These are phyloP conservation scores for Sphagnum contortum DNA, from an alignment of 225 moss, liverwort and hornwort genomes.

Conservation along the genomic window DNA sequence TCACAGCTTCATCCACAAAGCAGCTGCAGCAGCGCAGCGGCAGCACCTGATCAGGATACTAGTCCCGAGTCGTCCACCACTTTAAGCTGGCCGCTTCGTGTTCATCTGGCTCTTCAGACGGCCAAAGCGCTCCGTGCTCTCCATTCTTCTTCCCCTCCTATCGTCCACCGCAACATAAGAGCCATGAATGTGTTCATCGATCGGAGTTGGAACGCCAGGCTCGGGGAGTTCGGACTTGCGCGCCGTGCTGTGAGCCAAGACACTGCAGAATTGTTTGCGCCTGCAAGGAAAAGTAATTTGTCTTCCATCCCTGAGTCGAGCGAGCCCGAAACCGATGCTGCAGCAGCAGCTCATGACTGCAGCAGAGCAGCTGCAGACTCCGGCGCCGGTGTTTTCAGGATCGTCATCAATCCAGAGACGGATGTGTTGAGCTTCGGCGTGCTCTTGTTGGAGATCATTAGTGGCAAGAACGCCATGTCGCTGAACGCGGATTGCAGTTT, in stretches of 20 bases:
- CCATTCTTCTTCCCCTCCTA: slow-evolving; percentile 27
- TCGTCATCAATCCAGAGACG: slow-evolving; percentile 17
- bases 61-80: slow-evolving; percentile 5
- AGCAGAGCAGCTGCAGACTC: too few relatives aligned
- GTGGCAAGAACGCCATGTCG: slow-evolving; percentile 24
- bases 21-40: too few relatives aligned
- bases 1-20: slow-evolving; percentile 16
- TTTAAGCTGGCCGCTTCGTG: slow-evolving; percentile 22
- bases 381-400: too few relatives aligned
- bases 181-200: slow-evolving; percentile 25
- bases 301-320: too few relatives aligned
- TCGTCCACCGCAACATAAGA: slow-evolving; percentile 42
- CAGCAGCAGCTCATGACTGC: too few relatives aligned
- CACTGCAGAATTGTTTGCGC: neutral
- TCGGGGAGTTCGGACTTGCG: slow-evolving; percentile 40
- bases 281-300: neutral
- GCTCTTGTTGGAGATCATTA: slow-evolving; percentile 28
- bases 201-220: slow-evolving; percentile 33
- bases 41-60: neutral
- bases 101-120: slow-evolving; percentile 29
- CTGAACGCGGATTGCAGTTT: slow-evolving; percentile 25
- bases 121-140: slow-evolving; percentile 35
- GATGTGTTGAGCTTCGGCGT: slow-evolving; percentile 47
- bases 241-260: slow-evolving; percentile 18
- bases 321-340: too few relatives aligned